Evolutionary conservation across 257 asterid genomes (phyloP).

Genomic region (Buddleja alternifolia): DNA sequence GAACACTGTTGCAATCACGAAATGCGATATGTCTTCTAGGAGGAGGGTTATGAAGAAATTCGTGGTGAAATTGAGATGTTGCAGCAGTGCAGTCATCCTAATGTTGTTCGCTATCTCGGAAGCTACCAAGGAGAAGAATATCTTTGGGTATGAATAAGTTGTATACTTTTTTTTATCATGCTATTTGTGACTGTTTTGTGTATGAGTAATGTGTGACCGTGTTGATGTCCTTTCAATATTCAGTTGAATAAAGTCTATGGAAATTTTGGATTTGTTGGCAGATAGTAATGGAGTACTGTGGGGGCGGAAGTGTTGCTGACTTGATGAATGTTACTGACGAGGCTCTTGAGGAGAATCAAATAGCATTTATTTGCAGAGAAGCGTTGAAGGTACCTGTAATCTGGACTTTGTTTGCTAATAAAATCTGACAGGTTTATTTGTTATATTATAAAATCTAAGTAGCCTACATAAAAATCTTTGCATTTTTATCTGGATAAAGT

Average conservation of each 20-base stretch:
- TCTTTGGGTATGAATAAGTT: constrained; percentile 81
- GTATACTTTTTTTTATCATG: constrained; percentile 1
- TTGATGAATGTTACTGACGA: constrained; percentile 89
- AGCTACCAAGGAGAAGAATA: constrained; percentile 99
- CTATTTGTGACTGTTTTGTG: constrained; percentile 11
- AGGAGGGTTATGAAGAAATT: constrained; percentile 98
- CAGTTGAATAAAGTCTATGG: constrained; percentile 23
- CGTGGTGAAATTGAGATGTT: constrained; percentile 98
- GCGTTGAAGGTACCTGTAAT: constrained; percentile 75
- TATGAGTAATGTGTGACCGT: too few species aligned
- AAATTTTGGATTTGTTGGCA: constrained; percentile 51
- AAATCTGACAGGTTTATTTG: constrained; percentile 12
- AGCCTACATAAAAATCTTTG: background rate
- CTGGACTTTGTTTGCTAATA: constrained; percentile 27
- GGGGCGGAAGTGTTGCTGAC: constrained; percentile 99
- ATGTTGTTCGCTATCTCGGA: constrained; percentile 97
- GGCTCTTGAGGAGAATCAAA: constrained; percentile 89
- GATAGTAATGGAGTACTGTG: constrained; percentile 99
- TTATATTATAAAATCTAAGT: constrained; percentile 3
- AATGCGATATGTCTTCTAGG: constrained; percentile 51
- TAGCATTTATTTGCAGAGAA: constrained; percentile 90
- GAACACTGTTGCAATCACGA: constrained; percentile 1
- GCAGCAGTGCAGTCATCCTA: constrained; percentile 99
- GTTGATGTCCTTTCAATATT: constrained; percentile 17
- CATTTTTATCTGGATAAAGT: background rate